Evolutionary conservation across 495 filamentous ascomycete genomes (phyloP), one percentile per base, ranked within the genome.

Genomic region (Neurospora sp.): DNA sequence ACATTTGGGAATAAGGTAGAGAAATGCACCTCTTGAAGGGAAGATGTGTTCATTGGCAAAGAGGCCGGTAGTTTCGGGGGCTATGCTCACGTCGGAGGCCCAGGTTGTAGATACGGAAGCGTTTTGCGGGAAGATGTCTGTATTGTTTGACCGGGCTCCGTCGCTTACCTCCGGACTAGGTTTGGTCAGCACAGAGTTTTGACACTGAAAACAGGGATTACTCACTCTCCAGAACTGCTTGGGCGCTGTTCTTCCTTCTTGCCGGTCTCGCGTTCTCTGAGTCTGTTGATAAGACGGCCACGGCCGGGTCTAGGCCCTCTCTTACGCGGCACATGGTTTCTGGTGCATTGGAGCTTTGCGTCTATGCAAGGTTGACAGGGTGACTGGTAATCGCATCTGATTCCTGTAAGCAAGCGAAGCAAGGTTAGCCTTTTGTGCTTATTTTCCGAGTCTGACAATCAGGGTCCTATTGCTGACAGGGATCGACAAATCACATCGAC

Each of bases 261-360:
- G 17, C 70, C 31, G 6, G 42, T 62, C 36, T 71, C 76, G 5
- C 71, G 70, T 21, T 77, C 80, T 34, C 80, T 70, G 5, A 83
- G 72, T 74, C 78, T 76, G 74, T 81, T 77, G 43, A 83, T 81
- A 2, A 83, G 79, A 71, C 77, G 74, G 6, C 81, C 81, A 71
- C 74, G 78, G 28, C 81, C 81, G 24, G 75, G 75, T 70, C 82
- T 83, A 1, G 81, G 81, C 38, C 80, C 81, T 38, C 80, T 73
- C 70, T 78, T 81, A 21, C 78, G 75, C 3, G 80, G 81, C n/a
- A 82, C 76, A 74, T 83, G 80, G 9, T 82, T 78, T 48, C 81
- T 77, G 74, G 79, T 83, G 75, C 81, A 83, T 39, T 59, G 66
- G 69, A 83, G 71, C 6, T 71, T 70, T 11, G 80, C 79, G 74